Conservation (phyloP, 164 flowering plant genomes). For the Magnolia officinalis region DNA sequence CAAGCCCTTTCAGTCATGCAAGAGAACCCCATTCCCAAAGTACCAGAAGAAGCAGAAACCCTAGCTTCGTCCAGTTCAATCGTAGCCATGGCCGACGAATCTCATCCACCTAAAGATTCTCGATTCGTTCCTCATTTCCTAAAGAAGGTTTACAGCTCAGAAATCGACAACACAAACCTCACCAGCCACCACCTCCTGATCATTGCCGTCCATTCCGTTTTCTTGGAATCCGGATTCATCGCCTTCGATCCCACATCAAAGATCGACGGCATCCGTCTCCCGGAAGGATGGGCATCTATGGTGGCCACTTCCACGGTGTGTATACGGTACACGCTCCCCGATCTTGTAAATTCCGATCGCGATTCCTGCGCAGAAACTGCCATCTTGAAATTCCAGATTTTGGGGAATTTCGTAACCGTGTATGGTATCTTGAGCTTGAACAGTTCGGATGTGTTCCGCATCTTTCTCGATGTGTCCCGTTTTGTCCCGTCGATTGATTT, state of each 20-base stretch:
- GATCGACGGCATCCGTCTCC: slow-evolving; percentile 36
- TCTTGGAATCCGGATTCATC: slow-evolving; percentile 73
- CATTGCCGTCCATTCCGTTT: slow-evolving; percentile 65
- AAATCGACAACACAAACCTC: slow-evolving; percentile 21
- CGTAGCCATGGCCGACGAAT: background rate
- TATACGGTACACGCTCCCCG: slow-evolving; percentile 49
- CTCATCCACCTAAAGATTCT: background rate
- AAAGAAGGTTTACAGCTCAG: slow-evolving; percentile 49
- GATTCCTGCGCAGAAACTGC: slow-evolving; percentile 25
- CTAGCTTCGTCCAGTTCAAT: background rate
- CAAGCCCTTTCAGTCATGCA: background rate
- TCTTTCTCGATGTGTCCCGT: slow-evolving; percentile 40
- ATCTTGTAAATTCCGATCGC: slow-evolving; percentile 19
- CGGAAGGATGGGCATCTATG: slow-evolving; percentile 36
- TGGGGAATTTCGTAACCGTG: slow-evolving; percentile 49
- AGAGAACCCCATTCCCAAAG: background rate
- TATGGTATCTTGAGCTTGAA: slow-evolving; percentile 49
- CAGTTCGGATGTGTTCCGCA: slow-evolving; percentile 22
- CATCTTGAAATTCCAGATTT: slow-evolving; percentile 47
- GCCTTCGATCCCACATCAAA: slow-evolving; percentile 33
- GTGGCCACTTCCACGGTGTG: slow-evolving; percentile 22
- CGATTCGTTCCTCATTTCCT: slow-evolving; percentile 43
- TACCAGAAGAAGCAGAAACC: background rate
- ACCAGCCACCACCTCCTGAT: slow-evolving; percentile 33
- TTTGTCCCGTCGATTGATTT: slow-evolving; percentile 39